A percentile compares a stretch with the other conserved stretches of the same genome.
Conservation (phyloP, 352 stramenopile genomes). For the Globisporangium yorkense region DNA sequence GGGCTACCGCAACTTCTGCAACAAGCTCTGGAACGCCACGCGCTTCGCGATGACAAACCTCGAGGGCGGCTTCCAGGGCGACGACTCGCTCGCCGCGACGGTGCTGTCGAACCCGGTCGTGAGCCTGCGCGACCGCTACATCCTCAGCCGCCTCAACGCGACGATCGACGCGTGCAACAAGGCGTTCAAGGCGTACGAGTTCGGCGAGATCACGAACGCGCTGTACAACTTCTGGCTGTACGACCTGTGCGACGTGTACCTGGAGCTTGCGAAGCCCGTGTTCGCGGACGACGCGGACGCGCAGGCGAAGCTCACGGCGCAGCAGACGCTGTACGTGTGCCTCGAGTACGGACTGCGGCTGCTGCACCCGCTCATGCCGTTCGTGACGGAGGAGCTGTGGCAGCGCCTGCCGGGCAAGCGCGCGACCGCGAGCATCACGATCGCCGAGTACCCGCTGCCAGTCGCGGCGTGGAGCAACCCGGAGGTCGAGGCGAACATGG, state of each 20-base stretch:
- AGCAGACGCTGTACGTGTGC: conserved; percentile 84
- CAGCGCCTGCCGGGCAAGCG: conserved; percentile 77
- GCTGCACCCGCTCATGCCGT: conserved; percentile 98
- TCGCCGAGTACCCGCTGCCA: conserved; percentile 71
- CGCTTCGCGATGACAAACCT: conserved; percentile 98
- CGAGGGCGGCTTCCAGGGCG: conserved; percentile 56
- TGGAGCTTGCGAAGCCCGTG: conserved; percentile 99
- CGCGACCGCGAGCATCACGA: conserved; percentile 64
- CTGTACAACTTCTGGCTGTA: conserved; percentile 99
- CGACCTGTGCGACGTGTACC: conserved; percentile 98
- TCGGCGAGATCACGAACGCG: conserved; percentile 92
- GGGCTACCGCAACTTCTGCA: conserved; percentile 99
- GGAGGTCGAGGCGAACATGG: conserved; percentile 90
- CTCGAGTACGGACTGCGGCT: conserved; percentile 85
- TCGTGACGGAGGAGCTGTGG: conserved; percentile 95
- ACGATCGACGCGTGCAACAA: conserved; percentile 73
- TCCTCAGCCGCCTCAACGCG: conserved; percentile 77
- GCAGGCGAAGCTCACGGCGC: conserved; percentile 67
- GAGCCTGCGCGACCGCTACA: conserved; percentile 67
- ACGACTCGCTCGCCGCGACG: conserved; percentile 46
- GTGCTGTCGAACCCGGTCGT: conserved; percentile 67
- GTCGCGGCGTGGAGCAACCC: conserved; percentile 83
- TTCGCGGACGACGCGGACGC: conserved; percentile 71
- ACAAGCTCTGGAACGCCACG: conserved; percentile 99
- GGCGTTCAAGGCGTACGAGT: conserved; percentile 92